Evolutionary conservation across 179 eudicot species (phyloP), one percentile per base, ranked within the genome.

Genomic region (Spinacia oleracea): DNA sequence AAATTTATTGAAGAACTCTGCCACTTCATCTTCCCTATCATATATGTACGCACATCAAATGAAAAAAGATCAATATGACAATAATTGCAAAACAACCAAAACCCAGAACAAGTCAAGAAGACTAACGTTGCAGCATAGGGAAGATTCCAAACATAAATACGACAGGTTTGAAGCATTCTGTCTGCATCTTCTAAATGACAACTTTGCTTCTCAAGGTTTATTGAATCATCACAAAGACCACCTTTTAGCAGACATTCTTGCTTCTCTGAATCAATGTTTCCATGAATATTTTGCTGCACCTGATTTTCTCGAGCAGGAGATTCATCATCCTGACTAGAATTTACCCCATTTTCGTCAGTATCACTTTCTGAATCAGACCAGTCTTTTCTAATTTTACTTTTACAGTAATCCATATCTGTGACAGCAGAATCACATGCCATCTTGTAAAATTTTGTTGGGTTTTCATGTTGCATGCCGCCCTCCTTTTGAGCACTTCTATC

Each of bases 111-210:
- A 23, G 53, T 45, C 51, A 23, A 12, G 51, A 69, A 69, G 32
- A 69, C 34, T 42, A n/a, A 95, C 98, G 89, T 93, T 77, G 98
- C 86, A 73, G 92, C 84, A 84, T 90, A 95, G 59, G 96, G 97
- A 63, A 95, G 92, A 85, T 95, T 95, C 27, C 93, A 90, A 38
- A 95, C 90, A 88, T 89, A 93, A 78, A 95, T 94, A 60, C 98
- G 93, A 71, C 91, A 84, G 75, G 85, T 84, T 73, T 87, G 89
- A 56, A 81, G 81, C 83, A 75, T 78, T 78, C 67, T 87, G 70
- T 80, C 70, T 79, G 84, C 84, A 81, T 86, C 88, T 56, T 77
- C 72, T 40, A 55, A 84, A 71, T 68, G 80, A 83, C 38, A 85
- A 42, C 53, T 40, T 42, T 69, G 86, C 20, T 83, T 82, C 64